Base-by-base conservation (phyloP, 148 eudicot species). In the Chenopodium quinoa region DNA sequence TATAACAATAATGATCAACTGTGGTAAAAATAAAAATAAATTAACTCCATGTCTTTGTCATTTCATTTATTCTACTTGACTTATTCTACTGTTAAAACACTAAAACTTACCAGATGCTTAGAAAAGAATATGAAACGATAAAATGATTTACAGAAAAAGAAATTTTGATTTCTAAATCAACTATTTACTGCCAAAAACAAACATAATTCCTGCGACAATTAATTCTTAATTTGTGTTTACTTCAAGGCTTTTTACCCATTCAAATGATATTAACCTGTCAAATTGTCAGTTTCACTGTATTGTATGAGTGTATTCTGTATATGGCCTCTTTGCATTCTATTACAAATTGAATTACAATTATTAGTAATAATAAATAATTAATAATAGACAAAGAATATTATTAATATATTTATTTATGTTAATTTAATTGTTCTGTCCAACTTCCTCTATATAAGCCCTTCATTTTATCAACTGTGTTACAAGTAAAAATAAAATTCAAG, bases 361-460 rank as follows among this genome's bases (percentile, higher is more conserved):
- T 60, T 46, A 52, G 37, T 52, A 47, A 32, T 66, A 47, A 32
- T 66, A 37, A 9, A 13, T 32, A 34, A 32, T 54, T 76, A 2
- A 50, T 48, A 50, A 50, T 50, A 50, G 7, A 40, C 44, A 40
- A 40, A 40, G 44, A 6, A 6, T 40, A 40, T 40, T 40, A 40
- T 40, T 40, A 40, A 6, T 40, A 40, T 40, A 40, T 40, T 40
- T 5, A 40, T 40, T 40, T 40, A 40, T 40, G 44, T 40, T 5
- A 40, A 40, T 40, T 40, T 5, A 40, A 40, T 40, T 40, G 44
- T 40, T 0, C 0, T 5, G 7, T 0, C 6, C 50, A 75, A 48
- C 65, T 81, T 46, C 73, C 48, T 75, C 83, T 81, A 81, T 75
- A 11, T 66, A 75, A 75, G 37, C 75, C 68, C 56, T 47, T 56